Base-by-base conservation (phyloP, 371 early-diverging fungal genomes). In the Capillidium rhysosporum region DNA sequence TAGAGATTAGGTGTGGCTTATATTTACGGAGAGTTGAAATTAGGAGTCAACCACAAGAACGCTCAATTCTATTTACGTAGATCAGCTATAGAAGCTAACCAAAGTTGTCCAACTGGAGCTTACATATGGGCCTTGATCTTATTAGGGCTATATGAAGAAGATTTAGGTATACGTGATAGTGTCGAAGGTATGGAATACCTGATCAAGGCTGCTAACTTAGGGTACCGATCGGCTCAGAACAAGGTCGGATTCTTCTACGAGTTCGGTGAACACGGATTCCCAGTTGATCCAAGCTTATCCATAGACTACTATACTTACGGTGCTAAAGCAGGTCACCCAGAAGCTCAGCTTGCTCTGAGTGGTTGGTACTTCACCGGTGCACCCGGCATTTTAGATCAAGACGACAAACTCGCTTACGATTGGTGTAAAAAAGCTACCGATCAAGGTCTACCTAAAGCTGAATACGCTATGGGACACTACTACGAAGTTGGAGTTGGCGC, bases 221-320 rank as follows among this genome's bases (percentile, higher is more conserved):
- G 92, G 20, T 95, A 94, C 66, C 81, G 89, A 26, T 89, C 86
- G 14, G 87, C 92, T 31, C 92, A 89, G 60, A 86, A 86, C 66
- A 85, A 87, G 54, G 73, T 98, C 7, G 98, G 94, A 16, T 72
- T 80, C 56, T 88, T 84, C 47, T 93, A 92, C 68, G 95, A 98
- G 66, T 87, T 93, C 60, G 97, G 97, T 1, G 71, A 75, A 7
- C 68, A 97, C 39, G 81, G 77, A n/a, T 85, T 89, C 55, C 82
- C 87, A 0, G 69, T 85, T 1, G 92, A 95, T 60, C 81, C 98
- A 2, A 70, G 86, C 21, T 70, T 85, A 34, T 89, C 90, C 8
- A 92, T 97, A 62, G 87, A 86, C 3, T 98, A 96, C 93, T 95
- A 94, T 68, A 86, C 92, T 31, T 79, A 81, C 2, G 86, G 92